Conservation (phyloP, 768 basidiomycete species). For the Russula sp. region DNA sequence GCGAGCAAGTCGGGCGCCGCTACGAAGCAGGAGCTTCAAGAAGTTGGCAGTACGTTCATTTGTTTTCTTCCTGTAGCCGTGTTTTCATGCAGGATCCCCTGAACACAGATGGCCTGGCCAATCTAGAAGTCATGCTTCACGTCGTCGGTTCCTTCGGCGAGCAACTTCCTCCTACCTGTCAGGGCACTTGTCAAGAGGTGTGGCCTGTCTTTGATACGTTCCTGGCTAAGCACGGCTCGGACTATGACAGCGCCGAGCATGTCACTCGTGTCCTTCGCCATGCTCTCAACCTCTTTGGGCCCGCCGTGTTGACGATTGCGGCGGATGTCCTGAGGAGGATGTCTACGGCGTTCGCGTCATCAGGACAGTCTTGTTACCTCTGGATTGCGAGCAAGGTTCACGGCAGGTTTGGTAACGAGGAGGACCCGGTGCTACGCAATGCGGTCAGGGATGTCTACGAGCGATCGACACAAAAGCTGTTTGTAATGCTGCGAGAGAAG, state of each 20-base stretch:
- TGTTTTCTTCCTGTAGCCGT: background rate
- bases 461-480: slow-evolving; percentile 66
- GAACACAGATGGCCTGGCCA: slow-evolving; percentile 78
- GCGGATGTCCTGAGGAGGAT: slow-evolving; percentile 72
- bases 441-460: slow-evolving; percentile 70
- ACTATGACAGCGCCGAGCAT: slow-evolving; percentile 77
- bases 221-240: slow-evolving; percentile 70
- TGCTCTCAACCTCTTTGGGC: slow-evolving; percentile 78
- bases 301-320: slow-evolving; percentile 60
- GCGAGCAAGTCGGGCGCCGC: slow-evolving; percentile 51
- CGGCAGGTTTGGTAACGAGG: slow-evolving; percentile 68
- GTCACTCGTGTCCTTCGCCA: slow-evolving; percentile 80
- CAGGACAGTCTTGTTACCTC: slow-evolving; percentile 80
- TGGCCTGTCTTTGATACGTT: slow-evolving; percentile 84
- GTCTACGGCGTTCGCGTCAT: slow-evolving; percentile 72
- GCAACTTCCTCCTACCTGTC: slow-evolving; percentile 76
- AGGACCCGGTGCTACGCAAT: slow-evolving; percentile 51
- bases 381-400: slow-evolving; percentile 93
- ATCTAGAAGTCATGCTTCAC: slow-evolving; percentile 86
- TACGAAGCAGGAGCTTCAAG: slow-evolving; percentile 68
- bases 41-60: slow-evolving; percentile 59
- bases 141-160: slow-evolving; percentile 81
- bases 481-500: slow-evolving; percentile 63
- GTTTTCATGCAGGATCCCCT: slow-evolving; percentile 21
- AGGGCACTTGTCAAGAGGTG: slow-evolving; percentile 70